Evolutionary conservation across 148 eudicot species (phyloP).

Genomic region (Heliamphora exappendiculata): DNA sequence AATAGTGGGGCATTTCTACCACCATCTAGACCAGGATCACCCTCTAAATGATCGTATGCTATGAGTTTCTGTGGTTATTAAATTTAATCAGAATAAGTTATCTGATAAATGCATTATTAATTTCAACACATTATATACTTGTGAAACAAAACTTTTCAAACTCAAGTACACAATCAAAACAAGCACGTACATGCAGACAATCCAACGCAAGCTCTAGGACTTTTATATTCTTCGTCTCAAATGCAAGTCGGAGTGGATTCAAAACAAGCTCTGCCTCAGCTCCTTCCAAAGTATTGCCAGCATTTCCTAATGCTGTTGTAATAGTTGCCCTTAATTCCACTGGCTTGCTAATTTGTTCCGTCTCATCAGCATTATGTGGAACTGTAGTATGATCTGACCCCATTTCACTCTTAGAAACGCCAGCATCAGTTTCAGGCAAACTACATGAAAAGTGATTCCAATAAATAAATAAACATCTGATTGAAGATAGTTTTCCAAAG

Average conservation of each 20-base stretch:
- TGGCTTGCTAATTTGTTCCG: slow-evolving; percentile 30
- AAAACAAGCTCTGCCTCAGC: slow-evolving; percentile 85
- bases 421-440: slow-evolving; percentile 38
- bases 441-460: slow-evolving; percentile 20
- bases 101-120: background rate
- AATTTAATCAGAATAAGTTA: slow-evolving; percentile 16
- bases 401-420: slow-evolving; percentile 30
- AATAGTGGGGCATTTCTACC: slow-evolving; percentile 68
- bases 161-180: slow-evolving; percentile 5
- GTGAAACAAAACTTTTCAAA: background rate
- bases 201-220: slow-evolving; percentile 82
- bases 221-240: slow-evolving; percentile 83
- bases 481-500: background rate
- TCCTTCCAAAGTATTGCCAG: slow-evolving; percentile 77
- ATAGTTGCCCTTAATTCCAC: slow-evolving; percentile 34
- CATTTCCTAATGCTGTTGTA: slow-evolving; percentile 59
- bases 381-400: slow-evolving; percentile 34
- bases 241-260: slow-evolving; percentile 82
- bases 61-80: slow-evolving; percentile 75
- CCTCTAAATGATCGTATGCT: slow-evolving; percentile 94
- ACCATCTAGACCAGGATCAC: slow-evolving; percentile 97
- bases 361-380: slow-evolving; percentile 26
- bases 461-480: slow-evolving; percentile 9
- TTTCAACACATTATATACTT: background rate
- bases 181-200: slow-evolving; percentile 86